Base-by-base conservation (phyloP, 2,329 filamentous ascomycete species). In the Chrysoporthe austroafricana region DNA sequence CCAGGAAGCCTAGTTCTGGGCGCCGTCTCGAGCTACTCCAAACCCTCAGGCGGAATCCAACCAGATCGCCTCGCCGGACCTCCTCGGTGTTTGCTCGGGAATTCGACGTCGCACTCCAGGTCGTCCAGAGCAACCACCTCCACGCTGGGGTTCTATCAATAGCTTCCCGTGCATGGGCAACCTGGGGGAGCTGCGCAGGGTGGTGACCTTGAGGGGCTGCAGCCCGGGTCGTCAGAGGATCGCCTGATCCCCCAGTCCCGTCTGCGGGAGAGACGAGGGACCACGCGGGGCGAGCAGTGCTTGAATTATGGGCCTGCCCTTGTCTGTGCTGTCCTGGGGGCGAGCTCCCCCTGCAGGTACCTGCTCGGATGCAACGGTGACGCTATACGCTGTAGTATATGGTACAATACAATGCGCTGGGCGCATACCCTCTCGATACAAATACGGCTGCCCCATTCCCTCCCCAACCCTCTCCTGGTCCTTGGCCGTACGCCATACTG, bases 81-180 rank as follows among this genome's bases (percentile, higher is more conserved):
- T 42, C 42, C 34, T 67, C 66, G 66, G 66, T 43, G 21, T 67
- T 67, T 34, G 42, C 56, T 67, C 66, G 66, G 66, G 32, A 57
- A 67, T 21, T 39, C 36, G 36, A 7, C 36, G 36, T 39, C 36
- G 36, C 36, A 6, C 6, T 39, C 9, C 26, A 26, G 26, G 26
- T 26, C 26, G 26, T 39, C 36, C 5, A 39, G 36, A 9, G 36
- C 36, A 39, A 39, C 36, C 36, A 39, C 36, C 36, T 39, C 4
- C 36, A 6, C 36, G 36, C 2, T 4, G 26, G 32, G 16, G 50
- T 3, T 54, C 13, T 34, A 32, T 1, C 50, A 16, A 39, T 39
- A 9, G 36, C 36, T 9, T 39, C 6, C 5, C 36, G 9, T 39
- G 9, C 36, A 39, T 39, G 36, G 36, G 36, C 0, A 6, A 39